A percentile compares a stretch with the other conserved stretches of the same genome.
Evolutionary conservation across 2,329 filamentous ascomycete species (phyloP).

Genomic region (Rutstroemia sp.): DNA sequence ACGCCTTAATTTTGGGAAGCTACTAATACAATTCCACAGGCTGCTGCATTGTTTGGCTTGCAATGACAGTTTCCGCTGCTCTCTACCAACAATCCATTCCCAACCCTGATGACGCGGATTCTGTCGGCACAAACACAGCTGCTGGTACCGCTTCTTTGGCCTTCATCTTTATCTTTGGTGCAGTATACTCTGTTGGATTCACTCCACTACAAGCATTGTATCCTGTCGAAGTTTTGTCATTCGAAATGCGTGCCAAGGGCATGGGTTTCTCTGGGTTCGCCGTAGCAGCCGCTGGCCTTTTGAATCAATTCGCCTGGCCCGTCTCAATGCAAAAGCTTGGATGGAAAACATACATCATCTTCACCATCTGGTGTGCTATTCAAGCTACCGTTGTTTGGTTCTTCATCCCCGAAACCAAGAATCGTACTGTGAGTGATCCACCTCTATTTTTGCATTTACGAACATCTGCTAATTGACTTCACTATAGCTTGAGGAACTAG

Average conservation of each 20-base stretch:
- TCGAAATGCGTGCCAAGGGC: slow-evolving; percentile 48
- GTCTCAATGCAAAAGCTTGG: slow-evolving; percentile 42
- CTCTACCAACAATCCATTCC: slow-evolving; percentile 24
- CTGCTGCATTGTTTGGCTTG: slow-evolving; percentile 43
- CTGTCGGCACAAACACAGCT: slow-evolving; percentile 20
- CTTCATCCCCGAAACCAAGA: slow-evolving; percentile 43
- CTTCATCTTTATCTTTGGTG: slow-evolving; percentile 48
- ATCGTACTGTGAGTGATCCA: slow-evolving; percentile 33
- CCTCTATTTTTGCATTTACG: too few species aligned
- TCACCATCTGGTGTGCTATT: slow-evolving; percentile 38
- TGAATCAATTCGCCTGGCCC: slow-evolving; percentile 38
- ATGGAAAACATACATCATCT: slow-evolving; percentile 48
- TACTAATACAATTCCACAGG: not conserved
- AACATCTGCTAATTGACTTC: too few species aligned
- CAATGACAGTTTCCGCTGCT: slow-evolving; percentile 37
- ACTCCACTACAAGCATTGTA: slow-evolving; percentile 42
- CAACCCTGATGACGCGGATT: slow-evolving; percentile 1
- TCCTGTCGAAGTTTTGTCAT: slow-evolving; percentile 45
- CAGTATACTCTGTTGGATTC: slow-evolving; percentile 42
- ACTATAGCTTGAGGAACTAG: slow-evolving; percentile 42
- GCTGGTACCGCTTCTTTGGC: slow-evolving; percentile 38
- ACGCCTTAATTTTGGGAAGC: too few species aligned
- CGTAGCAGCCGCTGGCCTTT: slow-evolving; percentile 31
- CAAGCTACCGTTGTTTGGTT: slow-evolving; percentile 39
- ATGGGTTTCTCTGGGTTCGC: slow-evolving; percentile 42